A percentile compares a stretch with the other conserved stretches of the same genome.
These are phyloP conservation scores for Colletotrichum brevisporum DNA, from an alignment of 2,329 filamentous ascomycete species.

Conservation along the genomic window DNA sequence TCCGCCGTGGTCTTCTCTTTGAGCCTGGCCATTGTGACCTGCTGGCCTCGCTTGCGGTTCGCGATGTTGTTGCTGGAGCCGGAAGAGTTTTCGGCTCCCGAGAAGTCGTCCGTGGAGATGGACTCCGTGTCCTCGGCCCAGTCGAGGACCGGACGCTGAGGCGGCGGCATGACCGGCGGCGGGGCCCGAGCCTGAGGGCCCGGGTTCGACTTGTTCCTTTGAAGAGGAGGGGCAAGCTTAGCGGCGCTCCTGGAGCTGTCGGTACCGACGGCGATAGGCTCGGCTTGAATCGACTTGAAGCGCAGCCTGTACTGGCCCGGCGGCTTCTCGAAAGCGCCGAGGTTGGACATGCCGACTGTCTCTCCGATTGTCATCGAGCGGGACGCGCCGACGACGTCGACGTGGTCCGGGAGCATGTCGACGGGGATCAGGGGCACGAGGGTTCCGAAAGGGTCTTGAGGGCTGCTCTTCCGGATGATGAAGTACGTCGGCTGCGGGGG, in stretches of 20 bases:
- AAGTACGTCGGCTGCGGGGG: conserved; percentile 52
- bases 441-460: conserved; percentile 46
- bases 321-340: conserved; percentile 50
- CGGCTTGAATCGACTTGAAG: background rate
- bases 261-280: background rate
- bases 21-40: background rate
- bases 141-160: conserved; percentile 24
- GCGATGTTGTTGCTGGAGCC: background rate
- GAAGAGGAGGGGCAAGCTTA: background rate
- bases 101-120: conserved; percentile 35
- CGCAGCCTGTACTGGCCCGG: conserved; percentile 36
- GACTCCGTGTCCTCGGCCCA: conserved; percentile 38
- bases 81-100: conserved; percentile 21
- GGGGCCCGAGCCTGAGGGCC: background rate
- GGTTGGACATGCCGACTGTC: conserved; percentile 54
- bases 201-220: background rate
- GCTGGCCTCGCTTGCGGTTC: conserved; percentile 1
- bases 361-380: conserved; percentile 56
- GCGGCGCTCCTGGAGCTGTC: background rate
- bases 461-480: conserved; percentile 51
- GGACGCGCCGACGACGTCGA: conserved; percentile 60
- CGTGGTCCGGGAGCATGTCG: conserved; percentile 64
- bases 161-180: background rate
- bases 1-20: conserved; percentile 21
- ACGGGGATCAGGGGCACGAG: conserved; percentile 69